These are phyloP conservation scores for Zygosaccharomyces bailii DNA, from an alignment of 805 yeast genomes.

Conservation along the genomic window DNA sequence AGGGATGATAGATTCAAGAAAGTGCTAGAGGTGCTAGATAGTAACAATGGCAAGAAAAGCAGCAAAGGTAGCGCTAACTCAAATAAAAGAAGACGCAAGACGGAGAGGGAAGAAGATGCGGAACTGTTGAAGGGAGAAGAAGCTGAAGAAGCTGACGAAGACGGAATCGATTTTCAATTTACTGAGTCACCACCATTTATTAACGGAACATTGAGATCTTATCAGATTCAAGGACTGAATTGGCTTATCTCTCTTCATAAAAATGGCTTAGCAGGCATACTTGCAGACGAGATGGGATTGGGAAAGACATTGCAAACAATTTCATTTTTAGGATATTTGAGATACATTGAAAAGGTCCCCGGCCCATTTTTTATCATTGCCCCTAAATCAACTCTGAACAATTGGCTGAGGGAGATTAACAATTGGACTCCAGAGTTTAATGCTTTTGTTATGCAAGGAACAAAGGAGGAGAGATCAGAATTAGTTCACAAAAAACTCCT, in stretches of 20 bases:
- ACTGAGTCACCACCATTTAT: slow-evolving; percentile 81
- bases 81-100: slow-evolving; percentile 57
- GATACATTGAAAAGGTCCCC: slow-evolving; percentile 53
- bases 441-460: slow-evolving; percentile 69
- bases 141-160: slow-evolving; percentile 30
- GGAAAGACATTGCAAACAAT: slow-evolving; percentile 82
- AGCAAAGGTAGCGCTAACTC: slow-evolving; percentile 20
- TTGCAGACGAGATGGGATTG: slow-evolving; percentile 85
- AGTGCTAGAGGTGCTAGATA: slow-evolving; percentile 44
- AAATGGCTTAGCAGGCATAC: slow-evolving; percentile 67
- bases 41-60: slow-evolving; percentile 17
- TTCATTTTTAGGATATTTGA: slow-evolving; percentile 66
- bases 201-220: slow-evolving; percentile 62
- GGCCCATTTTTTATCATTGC: slow-evolving; percentile 78
- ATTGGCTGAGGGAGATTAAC: slow-evolving; percentile 74
- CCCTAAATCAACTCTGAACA: slow-evolving; percentile 77
- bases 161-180: slow-evolving; percentile 42
- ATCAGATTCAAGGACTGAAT: slow-evolving; percentile 76
- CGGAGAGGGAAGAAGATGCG: slow-evolving; percentile 76
- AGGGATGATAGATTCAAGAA: slow-evolving; percentile 55
- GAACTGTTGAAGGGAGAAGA: slow-evolving; percentile 63
- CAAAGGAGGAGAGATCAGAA: slow-evolving; percentile 59
- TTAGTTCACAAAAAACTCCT: slow-evolving; percentile 49
- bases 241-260: slow-evolving; percentile 71
- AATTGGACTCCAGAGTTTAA: slow-evolving; percentile 79